Conservation (phyloP, 2,329 filamentous ascomycete species). For the Nannizziopsis barbatae region DNA sequence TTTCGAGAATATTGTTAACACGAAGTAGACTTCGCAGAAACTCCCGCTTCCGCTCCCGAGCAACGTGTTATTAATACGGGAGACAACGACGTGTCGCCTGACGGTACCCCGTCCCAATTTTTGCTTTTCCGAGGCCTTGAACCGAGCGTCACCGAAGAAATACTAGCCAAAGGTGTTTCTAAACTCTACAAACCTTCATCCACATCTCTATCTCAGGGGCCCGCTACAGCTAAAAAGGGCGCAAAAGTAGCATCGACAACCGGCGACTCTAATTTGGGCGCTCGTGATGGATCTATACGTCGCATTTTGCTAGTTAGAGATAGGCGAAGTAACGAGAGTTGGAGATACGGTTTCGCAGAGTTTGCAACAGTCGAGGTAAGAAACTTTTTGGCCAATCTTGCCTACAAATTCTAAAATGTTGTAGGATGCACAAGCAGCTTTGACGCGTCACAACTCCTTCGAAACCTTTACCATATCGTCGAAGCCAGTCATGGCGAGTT, state of each 20-base stretch:
- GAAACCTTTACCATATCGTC: slow-evolving; percentile 69
- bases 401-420: neutral
- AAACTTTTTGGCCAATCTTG: neutral
- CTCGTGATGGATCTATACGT: slow-evolving; percentile 60
- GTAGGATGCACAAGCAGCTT: slow-evolving; percentile 59
- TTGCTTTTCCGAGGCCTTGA: slow-evolving; percentile 63
- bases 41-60: slow-evolving; percentile 25
- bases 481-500: slow-evolving; percentile 57
- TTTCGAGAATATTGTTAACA: slow-evolving; percentile 18
- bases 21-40: slow-evolving; percentile 14
- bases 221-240: slow-evolving; percentile 35
- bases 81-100: slow-evolving; percentile 44
- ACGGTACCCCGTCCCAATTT: slow-evolving; percentile 59
- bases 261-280: slow-evolving; percentile 53
- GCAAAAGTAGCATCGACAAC: slow-evolving; percentile 46
- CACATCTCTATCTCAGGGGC: slow-evolving; percentile 28
- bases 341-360: slow-evolving; percentile 75
- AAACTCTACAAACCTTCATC: slow-evolving; percentile 54
- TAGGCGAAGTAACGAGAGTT: slow-evolving; percentile 57
- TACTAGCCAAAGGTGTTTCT: slow-evolving; percentile 60
- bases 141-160: slow-evolving; percentile 57
- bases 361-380: slow-evolving; percentile 57
- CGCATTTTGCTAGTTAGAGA: slow-evolving; percentile 69
- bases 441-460: slow-evolving; percentile 59
- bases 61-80: slow-evolving; percentile 41